phyloP scores from a whole-genome alignment of 768 basidiomycete species.

The Collybiopsis confluens region DNA sequence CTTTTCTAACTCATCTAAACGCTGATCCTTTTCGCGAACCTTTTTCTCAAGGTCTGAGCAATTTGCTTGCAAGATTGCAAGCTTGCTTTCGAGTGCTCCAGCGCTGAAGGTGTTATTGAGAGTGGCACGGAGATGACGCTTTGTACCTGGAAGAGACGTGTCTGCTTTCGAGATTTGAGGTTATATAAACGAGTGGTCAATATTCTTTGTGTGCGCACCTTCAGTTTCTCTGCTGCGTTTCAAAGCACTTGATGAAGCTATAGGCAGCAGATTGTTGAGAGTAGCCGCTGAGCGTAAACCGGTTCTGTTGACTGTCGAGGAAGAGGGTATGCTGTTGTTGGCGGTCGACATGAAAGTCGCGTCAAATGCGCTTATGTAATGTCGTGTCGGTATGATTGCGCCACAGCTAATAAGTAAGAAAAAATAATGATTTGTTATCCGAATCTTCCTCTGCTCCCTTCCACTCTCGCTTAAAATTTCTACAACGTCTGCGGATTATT shows the following conservation, averaged over 20 bases:
- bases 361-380: background rate
- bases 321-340: background rate
- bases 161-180: background rate
- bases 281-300: background rate
- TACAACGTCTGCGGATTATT: too few species aligned
- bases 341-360: background rate
- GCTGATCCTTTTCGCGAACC: conserved; percentile 3
- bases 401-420: background rate
- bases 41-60: background rate
- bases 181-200: background rate
- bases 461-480: too few species aligned
- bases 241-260: background rate
- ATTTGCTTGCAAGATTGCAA: conserved; percentile 6
- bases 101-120: conserved; percentile 3
- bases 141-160: conserved; percentile 1
- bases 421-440: too few species aligned
- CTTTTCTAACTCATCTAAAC: conserved; percentile 1
- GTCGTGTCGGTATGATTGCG: background rate
- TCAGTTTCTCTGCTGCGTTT: conserved; percentile 11
- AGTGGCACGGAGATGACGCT: conserved; percentile 6
- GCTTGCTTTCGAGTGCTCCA: conserved; percentile 2
- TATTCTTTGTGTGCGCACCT: background rate
- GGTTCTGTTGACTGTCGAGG: background rate
- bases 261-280: too few species aligned
- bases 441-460: too few species aligned